These are phyloP conservation scores for Prunus davidiana DNA, from an alignment of 306 rosid species.

Conservation along the genomic window DNA sequence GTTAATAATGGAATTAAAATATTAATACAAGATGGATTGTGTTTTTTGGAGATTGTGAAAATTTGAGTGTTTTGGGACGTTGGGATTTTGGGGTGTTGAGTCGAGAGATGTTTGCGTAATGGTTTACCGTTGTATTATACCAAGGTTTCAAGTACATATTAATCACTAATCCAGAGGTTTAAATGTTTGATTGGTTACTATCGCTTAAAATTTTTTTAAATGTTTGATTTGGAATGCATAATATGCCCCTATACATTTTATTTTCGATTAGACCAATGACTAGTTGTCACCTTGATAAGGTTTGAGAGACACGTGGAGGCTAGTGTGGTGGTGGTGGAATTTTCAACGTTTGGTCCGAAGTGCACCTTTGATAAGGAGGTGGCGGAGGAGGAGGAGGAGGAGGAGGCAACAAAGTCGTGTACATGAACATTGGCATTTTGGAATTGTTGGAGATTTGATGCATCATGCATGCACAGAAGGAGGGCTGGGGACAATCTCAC, in stretches of 20 bases:
- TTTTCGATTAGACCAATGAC: neutral
- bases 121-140: slow-evolving; percentile 33
- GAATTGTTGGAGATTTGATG: slow-evolving; percentile 17
- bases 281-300: neutral
- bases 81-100: slow-evolving; percentile 15
- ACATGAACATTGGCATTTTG: slow-evolving; percentile 6
- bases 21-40: slow-evolving; percentile 8
- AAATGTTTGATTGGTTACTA: neutral
- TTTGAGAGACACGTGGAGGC: neutral
- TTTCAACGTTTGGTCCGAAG: neutral
- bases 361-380: neutral
- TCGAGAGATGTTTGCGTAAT: slow-evolving; percentile 19
- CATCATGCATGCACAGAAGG: neutral
- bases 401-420: neutral
- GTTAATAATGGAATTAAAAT: neutral
- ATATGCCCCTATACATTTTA: neutral
- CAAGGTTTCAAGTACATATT: slow-evolving; percentile 28
- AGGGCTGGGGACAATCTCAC: neutral
- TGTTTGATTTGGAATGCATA: neutral
- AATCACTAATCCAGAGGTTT: slow-evolving; percentile 32
- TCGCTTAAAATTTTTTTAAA: too few species aligned
- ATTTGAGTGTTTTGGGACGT: slow-evolving; percentile 18
- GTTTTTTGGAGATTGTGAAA: slow-evolving; percentile 27
- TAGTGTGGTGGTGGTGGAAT: neutral
- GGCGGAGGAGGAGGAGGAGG: too few species aligned